Evolutionary conservation across 1,284 basidiomycete genomes (phyloP), one percentile per base, ranked within the genome.

Genomic region (Tylopilus sp.): DNA sequence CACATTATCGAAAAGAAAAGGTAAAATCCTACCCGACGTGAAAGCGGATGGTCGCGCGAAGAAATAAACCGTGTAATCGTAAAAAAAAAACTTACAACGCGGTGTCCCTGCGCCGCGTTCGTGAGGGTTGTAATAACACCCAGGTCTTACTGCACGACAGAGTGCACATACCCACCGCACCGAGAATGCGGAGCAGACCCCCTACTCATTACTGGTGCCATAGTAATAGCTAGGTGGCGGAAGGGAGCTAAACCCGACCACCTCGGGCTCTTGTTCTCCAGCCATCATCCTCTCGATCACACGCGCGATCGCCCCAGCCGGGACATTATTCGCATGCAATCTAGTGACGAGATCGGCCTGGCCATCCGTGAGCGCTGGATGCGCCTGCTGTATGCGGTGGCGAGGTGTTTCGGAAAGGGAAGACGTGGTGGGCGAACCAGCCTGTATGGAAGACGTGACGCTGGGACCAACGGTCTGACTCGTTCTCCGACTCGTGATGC

Each of bases 231-330:
- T 56, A 10, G 57, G 57, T 7, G 57, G 57, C 1, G 57, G 41
- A n/a, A 53, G 37, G 20, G 46, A 45, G 14, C 39, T 46, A n/a
- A 50, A 39, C 15, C 24, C 45, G 14, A 50, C 56, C 3, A 58
- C 45, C n/a, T 3, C 14, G 34, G 50, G 47, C 2, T 26, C 47
- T 30, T 28, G 39, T 20, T 57, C 56, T 21, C 48, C 46, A 28
- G 57, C 52, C 15, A 58, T 47, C 57, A 60, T 59, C 21, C 59
- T 31, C 48, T 59, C 58, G 28, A 61, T 61, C 21, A 61, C 55
- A 3, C 59, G 51, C 3, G 58, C 58, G 11, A 61, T 51, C 35
- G 48, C 60, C n/a, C 30, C 47, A 1, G 58, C 51, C 4, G 59
- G 59, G 12, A 61, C 48, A n/a, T 59, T 61, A 17, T 48, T 44